phyloP scores from a whole-genome alignment of 139 green algal species.

The Haematococcus sp. region DNA sequence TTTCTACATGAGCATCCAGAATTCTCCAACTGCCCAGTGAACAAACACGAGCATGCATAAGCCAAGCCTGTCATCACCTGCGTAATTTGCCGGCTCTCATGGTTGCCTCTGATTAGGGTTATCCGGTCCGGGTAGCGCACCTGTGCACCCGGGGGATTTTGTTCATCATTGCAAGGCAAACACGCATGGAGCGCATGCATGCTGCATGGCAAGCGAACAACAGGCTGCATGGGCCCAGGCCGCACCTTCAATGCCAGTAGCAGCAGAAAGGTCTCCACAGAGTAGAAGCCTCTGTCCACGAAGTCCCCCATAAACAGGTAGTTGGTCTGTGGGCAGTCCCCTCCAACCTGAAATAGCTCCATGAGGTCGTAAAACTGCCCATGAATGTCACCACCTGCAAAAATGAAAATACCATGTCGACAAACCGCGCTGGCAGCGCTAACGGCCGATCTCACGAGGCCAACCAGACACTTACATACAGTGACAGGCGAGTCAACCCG shows the following conservation, averaged over 20 bases:
- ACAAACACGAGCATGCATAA: too few relatives aligned
- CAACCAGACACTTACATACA: slow-evolving; percentile 64
- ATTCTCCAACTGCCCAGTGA: too few relatives aligned
- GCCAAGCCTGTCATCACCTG: too few relatives aligned
- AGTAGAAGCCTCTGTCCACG: slow-evolving; percentile 98
- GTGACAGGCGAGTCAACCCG: slow-evolving; percentile 94
- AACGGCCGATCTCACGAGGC: not conserved
- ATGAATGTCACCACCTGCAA: slow-evolving; percentile 94
- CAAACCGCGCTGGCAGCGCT: not conserved
- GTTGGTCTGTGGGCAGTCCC: slow-evolving; percentile 95
- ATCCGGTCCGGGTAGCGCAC: slow-evolving; percentile 91
- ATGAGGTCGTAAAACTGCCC: slow-evolving; percentile 98
- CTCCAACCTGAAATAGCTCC: slow-evolving; percentile 95
- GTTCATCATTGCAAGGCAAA: not conserved
- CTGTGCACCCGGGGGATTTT: slow-evolving; percentile 26
- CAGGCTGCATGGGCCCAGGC: not conserved
- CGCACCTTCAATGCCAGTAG: slow-evolving; percentile 96
- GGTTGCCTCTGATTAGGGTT: slow-evolving; percentile 96
- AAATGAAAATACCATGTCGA: not conserved
- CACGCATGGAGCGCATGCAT: slow-evolving; percentile 3
- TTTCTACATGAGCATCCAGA: too few relatives aligned
- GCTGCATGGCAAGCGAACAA: not conserved
- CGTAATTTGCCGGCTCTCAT: slow-evolving; percentile 98
- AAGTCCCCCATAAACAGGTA: slow-evolving; percentile 99
- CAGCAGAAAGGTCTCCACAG: slow-evolving; percentile 97